A percentile compares a stretch with the other conserved stretches of the same genome.
Evolutionary conservation across 352 stramenopile genomes (phyloP).

Genomic region (Thalassiosira delicatula): DNA sequence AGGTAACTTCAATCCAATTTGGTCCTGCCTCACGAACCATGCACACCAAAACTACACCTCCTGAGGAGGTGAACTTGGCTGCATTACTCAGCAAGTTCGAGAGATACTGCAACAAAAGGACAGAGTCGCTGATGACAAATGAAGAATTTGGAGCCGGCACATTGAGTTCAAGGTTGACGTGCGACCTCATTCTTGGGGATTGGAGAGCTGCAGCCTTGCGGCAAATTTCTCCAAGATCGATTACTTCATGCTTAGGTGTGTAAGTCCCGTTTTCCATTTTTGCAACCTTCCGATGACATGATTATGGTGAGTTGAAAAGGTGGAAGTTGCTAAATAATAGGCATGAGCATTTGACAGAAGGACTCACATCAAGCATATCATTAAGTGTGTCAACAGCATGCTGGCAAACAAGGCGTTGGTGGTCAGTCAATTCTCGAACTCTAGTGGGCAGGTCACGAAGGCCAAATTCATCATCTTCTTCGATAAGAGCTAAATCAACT

Average conservation of each 20-base stretch:
- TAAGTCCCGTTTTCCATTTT: slow-evolving; percentile 91
- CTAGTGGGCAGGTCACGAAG: slow-evolving; percentile 45
- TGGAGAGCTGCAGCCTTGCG: too few relatives aligned
- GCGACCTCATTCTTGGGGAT: slow-evolving; percentile 88
- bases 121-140: slow-evolving; percentile 76
- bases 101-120: slow-evolving; percentile 79
- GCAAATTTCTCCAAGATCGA: too few relatives aligned
- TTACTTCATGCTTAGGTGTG: too few relatives aligned
- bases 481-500: slow-evolving; percentile 63
- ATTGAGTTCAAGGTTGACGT: slow-evolving; percentile 88
- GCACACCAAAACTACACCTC: slow-evolving; percentile 68
- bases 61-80: slow-evolving; percentile 79
- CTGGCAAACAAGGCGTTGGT: slow-evolving; percentile 64
- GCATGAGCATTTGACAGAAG: neutral
- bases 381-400: slow-evolving; percentile 75
- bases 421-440: slow-evolving; percentile 64
- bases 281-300: too few relatives aligned
- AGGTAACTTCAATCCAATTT: slow-evolving; percentile 85
- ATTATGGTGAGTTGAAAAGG: neutral
- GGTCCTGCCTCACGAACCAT: slow-evolving; percentile 48
- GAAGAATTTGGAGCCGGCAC: slow-evolving; percentile 87
- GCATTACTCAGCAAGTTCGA: slow-evolving; percentile 83
- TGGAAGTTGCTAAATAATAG: neutral
- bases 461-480: slow-evolving; percentile 52
- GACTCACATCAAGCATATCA: slow-evolving; percentile 87